Evolutionary conservation across 176 grass and related monocot species (phyloP).

Genomic region (Aegilops speltoides): DNA sequence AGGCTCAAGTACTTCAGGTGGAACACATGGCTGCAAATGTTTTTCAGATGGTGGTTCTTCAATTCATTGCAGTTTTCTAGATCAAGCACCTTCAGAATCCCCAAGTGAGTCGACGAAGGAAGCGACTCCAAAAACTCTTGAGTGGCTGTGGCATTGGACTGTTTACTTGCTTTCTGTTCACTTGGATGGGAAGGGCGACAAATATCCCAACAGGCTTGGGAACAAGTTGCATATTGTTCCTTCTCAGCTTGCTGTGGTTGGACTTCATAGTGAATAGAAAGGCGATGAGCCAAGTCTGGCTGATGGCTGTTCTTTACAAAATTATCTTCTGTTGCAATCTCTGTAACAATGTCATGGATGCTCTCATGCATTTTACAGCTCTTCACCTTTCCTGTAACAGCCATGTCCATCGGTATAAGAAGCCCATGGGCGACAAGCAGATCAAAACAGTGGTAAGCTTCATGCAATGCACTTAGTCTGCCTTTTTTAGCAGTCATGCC

Average conservation of each 20-base stretch:
- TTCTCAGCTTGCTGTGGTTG: neutral
- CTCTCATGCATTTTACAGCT: accelerated
- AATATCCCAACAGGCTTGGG: neutral
- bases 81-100: neutral
- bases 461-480: neutral
- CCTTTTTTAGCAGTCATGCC: neutral
- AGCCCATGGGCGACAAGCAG: neutral
- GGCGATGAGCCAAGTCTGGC: neutral
- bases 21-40: neutral
- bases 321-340: neutral
- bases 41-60: neutral
- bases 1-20: slow-evolving; percentile 11
- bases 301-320: neutral
- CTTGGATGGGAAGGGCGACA: neutral
- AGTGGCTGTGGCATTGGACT: neutral
- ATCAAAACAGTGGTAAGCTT: neutral
- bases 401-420: neutral
- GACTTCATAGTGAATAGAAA: neutral
- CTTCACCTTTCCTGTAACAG: neutral
- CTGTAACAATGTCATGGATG: neutral
- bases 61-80: neutral
- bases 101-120: neutral
- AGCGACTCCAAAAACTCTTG: neutral
- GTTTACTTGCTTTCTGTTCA: neutral
- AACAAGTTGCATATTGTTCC: neutral